These are phyloP conservation scores for Moesziomyces parantarcticus DNA, from an alignment of 1,284 basidiomycete genomes.

Conservation along the genomic window DNA sequence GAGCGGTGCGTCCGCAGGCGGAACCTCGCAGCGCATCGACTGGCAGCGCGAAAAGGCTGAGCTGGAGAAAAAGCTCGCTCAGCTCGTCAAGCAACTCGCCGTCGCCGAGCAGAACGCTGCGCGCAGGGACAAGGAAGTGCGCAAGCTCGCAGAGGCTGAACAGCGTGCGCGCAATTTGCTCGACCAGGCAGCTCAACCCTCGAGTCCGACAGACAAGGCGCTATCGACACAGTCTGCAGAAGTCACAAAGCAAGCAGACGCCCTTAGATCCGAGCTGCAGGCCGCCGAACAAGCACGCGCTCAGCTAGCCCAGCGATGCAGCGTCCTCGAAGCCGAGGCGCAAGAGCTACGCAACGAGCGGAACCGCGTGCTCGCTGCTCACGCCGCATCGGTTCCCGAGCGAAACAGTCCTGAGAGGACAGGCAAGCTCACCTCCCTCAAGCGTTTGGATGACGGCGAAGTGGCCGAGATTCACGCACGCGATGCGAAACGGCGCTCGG, in stretches of 20 bases:
- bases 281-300: constrained; percentile 12
- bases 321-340: constrained; percentile 27
- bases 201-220: background rate
- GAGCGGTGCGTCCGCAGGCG: constrained; percentile 9
- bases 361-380: constrained; percentile 4
- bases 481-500: constrained; percentile 24
- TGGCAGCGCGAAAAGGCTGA: constrained; percentile 45
- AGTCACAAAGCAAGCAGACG: constrained; percentile 11
- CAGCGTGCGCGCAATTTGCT: constrained; percentile 18
- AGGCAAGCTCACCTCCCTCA: constrained; percentile 14
- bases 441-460: constrained; percentile 25
- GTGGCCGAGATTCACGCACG: constrained; percentile 37
- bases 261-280: constrained; percentile 12
- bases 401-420: background rate
- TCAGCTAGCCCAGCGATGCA: constrained; percentile 15
- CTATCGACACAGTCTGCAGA: background rate
- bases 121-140: constrained; percentile 36
- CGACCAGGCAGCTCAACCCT: constrained; percentile 18
- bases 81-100: constrained; percentile 30
- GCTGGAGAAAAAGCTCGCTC: constrained; percentile 37
- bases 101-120: constrained; percentile 24
- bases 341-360: constrained; percentile 29
- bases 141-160: constrained; percentile 30
- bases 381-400: background rate
- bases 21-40: constrained; percentile 24